Evolutionary conservation across 305 asterid species (phyloP), one percentile per base, ranked within the genome.

Genomic region (Fraxinus dipetala): DNA sequence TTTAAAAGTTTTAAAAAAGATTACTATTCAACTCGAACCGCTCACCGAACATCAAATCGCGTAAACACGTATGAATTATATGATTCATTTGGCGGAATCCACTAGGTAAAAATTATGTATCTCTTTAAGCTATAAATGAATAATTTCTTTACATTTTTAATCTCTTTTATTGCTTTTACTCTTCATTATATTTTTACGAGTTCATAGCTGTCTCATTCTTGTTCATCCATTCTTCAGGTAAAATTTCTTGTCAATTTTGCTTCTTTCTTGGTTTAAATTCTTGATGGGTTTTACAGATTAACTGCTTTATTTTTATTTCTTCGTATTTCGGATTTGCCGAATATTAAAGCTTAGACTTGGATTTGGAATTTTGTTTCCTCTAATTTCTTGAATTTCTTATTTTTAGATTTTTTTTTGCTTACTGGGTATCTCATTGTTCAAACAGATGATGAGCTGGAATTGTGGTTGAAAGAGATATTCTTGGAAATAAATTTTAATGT

Each of bases 81-180:
- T 77, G 88, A 87, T 80, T 87, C 86, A 80, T 75, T 76, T 70
- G 85, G 84, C 91, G 89, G 87, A 82, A 84, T 84, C 86, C 28
- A 56, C 86, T 78, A 86, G 87, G 88, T 72, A 61, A 81, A 82
- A 54, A 26, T 31, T 16, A 16, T 40, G 77, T 76, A 63, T n/a
- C 75, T 77, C 78, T 26, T 31, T 24, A 72, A 81, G 74, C 84
- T 61, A 81, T 77, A 70, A 18, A 18, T 61, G 78, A 67, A 51
- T 45, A 24, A 32, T 30, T 45, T 16, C 24, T n/a, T 18, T 75
- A 5, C 22, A 13, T 34, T n/a, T 20, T 10, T 16, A 10, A 20
- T 73, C 24, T 32, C 32, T 16, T 67, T 35, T 48, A 36, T 77
- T 79, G 32, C 26, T 45, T 81, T 30, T 31, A 11, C 65, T 31